Base-by-base conservation (phyloP, 139 green algal species). In the Chlamydomonas sp. region DNA sequence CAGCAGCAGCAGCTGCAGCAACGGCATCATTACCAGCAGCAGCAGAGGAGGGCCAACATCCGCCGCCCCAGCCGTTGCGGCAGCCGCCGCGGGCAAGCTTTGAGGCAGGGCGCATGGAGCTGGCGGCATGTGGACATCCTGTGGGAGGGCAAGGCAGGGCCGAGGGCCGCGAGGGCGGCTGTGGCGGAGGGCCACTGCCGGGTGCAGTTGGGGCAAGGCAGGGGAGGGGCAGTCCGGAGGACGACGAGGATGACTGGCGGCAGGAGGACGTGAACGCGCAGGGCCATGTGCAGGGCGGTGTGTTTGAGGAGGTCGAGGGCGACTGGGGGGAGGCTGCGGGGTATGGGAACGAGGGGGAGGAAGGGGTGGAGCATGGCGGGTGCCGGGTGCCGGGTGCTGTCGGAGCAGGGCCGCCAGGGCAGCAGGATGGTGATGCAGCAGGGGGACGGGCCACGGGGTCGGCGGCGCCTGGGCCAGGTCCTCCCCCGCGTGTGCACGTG, bases 1-100 rank as follows among this genome's bases (percentile, higher is more conserved):
- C 61, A 82, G 63, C 88, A 83, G 81, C 81, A 84, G n/a, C 12
- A 9, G 18, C 66, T 67, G 76, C 62, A 49, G 59, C 68, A 69
- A 18, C 18, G 68, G n/a, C 5, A 69, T 61, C 69, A 7, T 2
- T n/a, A 59, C n/a, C 17, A 86, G 4, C 58, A 15, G 62, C 20
- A 15, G 61, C 58, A 57, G 69, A 4, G 5, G 14, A 84, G 1
- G 67, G 60, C 3, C 9, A 31, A 67, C 74, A 84, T 66, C 49
- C 18, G 67, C 66, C 18, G 80, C 49, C 72, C 59, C 57, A 14
- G 17, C 57, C 6, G 80, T 57, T 31, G 80, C 80, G 57, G 79
- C 66, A 78, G 68, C 16, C 1, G 68, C 16, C 8, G 15, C n/a
- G n/a, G n/a, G n/a, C n/a, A n/a, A n/a, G n/a, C n/a, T n/a, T n/a